Evolutionary conservation across 805 yeast genomes (phyloP), one percentile per base, ranked within the genome.

Genomic region (Geotrichum ghanense): DNA sequence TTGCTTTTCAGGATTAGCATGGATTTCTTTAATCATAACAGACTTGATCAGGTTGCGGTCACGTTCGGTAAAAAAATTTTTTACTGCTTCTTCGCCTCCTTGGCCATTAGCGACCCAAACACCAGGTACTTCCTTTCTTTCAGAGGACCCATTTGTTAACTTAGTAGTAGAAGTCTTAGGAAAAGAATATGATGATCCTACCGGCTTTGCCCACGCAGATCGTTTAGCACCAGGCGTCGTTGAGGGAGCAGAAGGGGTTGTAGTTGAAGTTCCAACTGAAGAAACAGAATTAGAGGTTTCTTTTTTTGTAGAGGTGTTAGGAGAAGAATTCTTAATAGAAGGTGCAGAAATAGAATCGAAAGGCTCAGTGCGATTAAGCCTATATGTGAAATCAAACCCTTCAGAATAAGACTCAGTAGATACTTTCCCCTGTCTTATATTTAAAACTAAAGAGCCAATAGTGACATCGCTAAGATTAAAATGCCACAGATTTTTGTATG

Each of bases 401-500:
- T 67, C 68, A 3, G 85, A 69, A 23, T 60, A 59, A 40, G 78
- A 68, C 46, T 76, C 77, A 59, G 78, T 69, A 39, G 70, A 68
- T 46, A 82, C 65, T 44, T 68, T 61, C 2, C 82, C 78, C 45
- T 69, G 65, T 12, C 57, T 65, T 49, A 68, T 65, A 46, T 65
- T 66, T 48, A 76, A 64, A 43, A 67, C 62, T 45, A 79, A 65
- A 44, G 64, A 60, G 4, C 83, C 87, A 52, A 68, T 64, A 21
- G 68, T 61, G 23, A 70, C 71, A 57, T 83, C 90, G 55, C 87
- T 76, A 41, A 83, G 65, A 55, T 81, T 81, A 60, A 79, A 79
- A 60, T 83, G 86, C 94, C 94, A 83, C 48, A 80, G 70, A 55
- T 79, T 79, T 56, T 79, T 80, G 62, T 79, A 82, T 1, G 87